Evolutionary conservation across 306 rosid species (phyloP).

Genomic region (Prunus mume): DNA sequence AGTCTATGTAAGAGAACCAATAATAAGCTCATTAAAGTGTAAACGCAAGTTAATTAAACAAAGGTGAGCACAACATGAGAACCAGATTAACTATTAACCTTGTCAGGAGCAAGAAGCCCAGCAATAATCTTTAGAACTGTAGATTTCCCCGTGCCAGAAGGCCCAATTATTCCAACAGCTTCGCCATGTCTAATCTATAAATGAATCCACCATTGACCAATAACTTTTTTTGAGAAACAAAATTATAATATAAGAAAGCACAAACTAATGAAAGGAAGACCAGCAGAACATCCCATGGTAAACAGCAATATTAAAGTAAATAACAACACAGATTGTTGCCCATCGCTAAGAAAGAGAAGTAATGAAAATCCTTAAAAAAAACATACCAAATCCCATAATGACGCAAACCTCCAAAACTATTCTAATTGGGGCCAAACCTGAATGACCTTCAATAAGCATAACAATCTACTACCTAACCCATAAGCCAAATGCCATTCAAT

Average conservation of each 20-base stretch:
- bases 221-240: background rate
- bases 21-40: background rate
- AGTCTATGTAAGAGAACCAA: slow-evolving; percentile 13
- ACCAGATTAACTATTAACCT: slow-evolving; percentile 35
- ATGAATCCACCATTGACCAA: slow-evolving; percentile 9
- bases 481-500: background rate
- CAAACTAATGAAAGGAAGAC: slow-evolving; percentile 17
- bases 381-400: background rate
- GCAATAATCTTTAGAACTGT: slow-evolving; percentile 88
- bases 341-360: background rate
- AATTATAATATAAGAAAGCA: background rate
- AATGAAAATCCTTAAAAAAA: too few relatives aligned
- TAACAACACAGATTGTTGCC: background rate
- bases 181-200: slow-evolving; percentile 93
- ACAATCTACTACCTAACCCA: background rate
- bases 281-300: background rate
- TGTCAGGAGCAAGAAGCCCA: slow-evolving; percentile 92
- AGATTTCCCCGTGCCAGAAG: slow-evolving; percentile 98
- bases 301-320: slow-evolving; percentile 1
- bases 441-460: background rate
- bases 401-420: background rate
- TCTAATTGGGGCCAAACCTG: background rate
- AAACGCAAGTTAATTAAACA: slow-evolving; percentile 3
- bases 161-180: slow-evolving; percentile 99
- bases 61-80: background rate